Base-by-base conservation (phyloP, 768 basidiomycete genomes). In the Pleurotus tuoliensis region DNA sequence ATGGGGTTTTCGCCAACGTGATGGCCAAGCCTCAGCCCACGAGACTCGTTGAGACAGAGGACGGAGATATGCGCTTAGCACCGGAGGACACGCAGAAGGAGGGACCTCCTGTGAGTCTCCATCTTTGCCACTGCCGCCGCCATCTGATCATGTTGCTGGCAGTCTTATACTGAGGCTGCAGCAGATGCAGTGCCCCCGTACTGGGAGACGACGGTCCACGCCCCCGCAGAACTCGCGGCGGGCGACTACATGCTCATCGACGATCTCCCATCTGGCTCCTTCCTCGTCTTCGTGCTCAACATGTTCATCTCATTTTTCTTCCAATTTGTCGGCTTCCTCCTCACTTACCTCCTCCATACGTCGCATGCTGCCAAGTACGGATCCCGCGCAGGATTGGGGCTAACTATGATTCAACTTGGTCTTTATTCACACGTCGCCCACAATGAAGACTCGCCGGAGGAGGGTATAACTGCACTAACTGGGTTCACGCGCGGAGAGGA, bases 1-100 rank as follows among this genome's bases (percentile, higher is more conserved):
- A 97, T 63, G 97, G 97, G 2, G 95, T 98, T 7, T 99, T 98
- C 66, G 86, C 90, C 27, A 99, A 98, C 66, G 84, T 99, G 38
- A 86, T 83, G 62, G 96, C 96, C 1, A 97, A 97, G 68, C 96
- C 97, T 1, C 72, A 74, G 52, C 68, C 67, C 13, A 67, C 75
- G 1, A 75, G 78, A 22, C 56, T 80, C 53, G 64, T 83, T n/a
- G 70, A 64, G 34, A 70, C 76, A 18, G 79, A 79, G 37, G 71
- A 86, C 62, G 88, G 88, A 3, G 75, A 77, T 62, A 72, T 81
- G 3, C 78, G 79, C 66, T 74, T 86, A 64, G 82, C 86, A 39
- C 92, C 94, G 4, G 94, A 97, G 64, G 87, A 91, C 47, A 76
- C 78, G 5, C 87, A 92, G 68, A 90, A 84, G 63, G 90, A 90